Percentiles rank a stretch among this genome's conserved stretches.
These are phyloP conservation scores for Aspergillus ostianus DNA, from an alignment of 495 filamentous ascomycete species.

Conservation along the genomic window DNA sequence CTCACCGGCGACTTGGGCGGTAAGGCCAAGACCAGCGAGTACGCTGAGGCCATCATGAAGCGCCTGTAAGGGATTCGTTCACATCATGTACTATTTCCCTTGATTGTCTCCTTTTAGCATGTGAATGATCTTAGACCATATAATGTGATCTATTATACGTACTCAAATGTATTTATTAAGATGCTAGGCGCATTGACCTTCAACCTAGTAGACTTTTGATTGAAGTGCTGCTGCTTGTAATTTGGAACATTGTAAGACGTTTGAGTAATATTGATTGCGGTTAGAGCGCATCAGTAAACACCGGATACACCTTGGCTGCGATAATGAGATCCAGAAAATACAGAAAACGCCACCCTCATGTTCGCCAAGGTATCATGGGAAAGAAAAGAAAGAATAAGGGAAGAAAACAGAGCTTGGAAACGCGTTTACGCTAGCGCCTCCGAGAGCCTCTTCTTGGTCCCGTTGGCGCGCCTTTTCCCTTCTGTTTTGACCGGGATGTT, in stretches of 20 bases:
- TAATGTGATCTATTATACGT: slow-evolving; percentile 45
- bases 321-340: neutral
- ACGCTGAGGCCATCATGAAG: slow-evolving; percentile 85
- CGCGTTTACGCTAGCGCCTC: slow-evolving; percentile 27
- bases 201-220: neutral
- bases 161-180: slow-evolving; percentile 25
- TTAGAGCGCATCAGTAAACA: neutral
- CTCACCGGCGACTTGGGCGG: slow-evolving; percentile 95
- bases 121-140: slow-evolving; percentile 45
- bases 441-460: slow-evolving; percentile 36
- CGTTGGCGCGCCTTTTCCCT: slow-evolving; percentile 32
- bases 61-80: slow-evolving; percentile 60
- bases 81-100: slow-evolving; percentile 40
- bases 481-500: slow-evolving; percentile 38
- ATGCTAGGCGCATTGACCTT: slow-evolving; percentile 16
- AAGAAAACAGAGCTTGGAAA: neutral
- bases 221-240: neutral
- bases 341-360: slow-evolving; percentile 15
- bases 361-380: slow-evolving; percentile 29
- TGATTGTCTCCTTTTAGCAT: slow-evolving; percentile 36
- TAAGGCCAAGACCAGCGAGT: slow-evolving; percentile 89
- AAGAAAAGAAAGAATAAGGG: slow-evolving; percentile 7
- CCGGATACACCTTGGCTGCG: neutral
- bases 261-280: neutral
- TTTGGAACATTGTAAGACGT: neutral